A percentile compares a stretch with the other conserved stretches of the same genome.
Conservation (phyloP, 768 basidiomycete species). For the Trametes gibbosa region DNA sequence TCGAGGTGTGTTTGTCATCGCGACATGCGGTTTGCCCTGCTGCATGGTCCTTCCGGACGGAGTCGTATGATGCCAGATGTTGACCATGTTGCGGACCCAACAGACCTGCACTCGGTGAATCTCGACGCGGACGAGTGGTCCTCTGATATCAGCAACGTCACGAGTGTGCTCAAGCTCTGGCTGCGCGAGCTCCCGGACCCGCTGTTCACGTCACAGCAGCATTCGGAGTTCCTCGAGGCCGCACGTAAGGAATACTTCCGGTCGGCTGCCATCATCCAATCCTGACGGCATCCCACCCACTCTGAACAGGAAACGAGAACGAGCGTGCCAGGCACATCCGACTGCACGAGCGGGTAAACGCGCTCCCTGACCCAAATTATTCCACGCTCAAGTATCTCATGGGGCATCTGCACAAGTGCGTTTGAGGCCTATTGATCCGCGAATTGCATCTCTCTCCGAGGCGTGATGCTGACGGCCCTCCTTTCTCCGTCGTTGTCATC, state of each 20-base stretch:
- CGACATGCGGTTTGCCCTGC: too few species aligned
- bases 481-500: neutral
- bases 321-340: constrained; percentile 94
- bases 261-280: neutral
- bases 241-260: constrained; percentile 61
- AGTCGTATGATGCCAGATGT: neutral
- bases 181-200: constrained; percentile 95
- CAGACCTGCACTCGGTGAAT: constrained; percentile 85
- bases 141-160: constrained; percentile 91
- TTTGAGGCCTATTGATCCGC: constrained; percentile 5
- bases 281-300: neutral
- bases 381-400: constrained; percentile 94
- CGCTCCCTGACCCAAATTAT: constrained; percentile 98
- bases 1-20: constrained; percentile 52
- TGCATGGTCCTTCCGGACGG: neutral
- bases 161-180: constrained; percentile 96
- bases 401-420: constrained; percentile 88
- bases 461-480: neutral
- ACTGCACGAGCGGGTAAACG: constrained; percentile 95
- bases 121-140: constrained; percentile 89
- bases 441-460: neutral
- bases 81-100: neutral
- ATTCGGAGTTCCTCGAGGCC: constrained; percentile 93
- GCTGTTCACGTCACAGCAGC: constrained; percentile 75
- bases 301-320: constrained; percentile 75